Base-by-base conservation (phyloP, 73 alveolate species). In the Paramecium bursaria region DNA sequence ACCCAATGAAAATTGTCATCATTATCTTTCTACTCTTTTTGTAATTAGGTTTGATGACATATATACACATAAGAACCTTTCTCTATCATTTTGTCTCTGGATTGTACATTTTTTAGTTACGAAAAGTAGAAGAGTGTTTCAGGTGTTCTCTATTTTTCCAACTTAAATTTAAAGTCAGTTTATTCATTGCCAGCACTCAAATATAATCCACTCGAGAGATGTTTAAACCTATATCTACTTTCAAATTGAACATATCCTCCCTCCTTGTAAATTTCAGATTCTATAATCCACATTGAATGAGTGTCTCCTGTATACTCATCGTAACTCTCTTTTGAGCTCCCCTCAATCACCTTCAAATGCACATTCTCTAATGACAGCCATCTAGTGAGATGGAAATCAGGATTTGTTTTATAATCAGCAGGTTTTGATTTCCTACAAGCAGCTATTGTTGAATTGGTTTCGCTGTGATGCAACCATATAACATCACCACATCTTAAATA, bases 401-500 rank as follows among this genome's bases (percentile, higher is more conserved):
- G 30, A 35, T 49, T 49, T 10, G 51, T 39, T 48, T 79, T 79
- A 31, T 53, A 44, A 52, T 79, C 89, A 15, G 46, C 76, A 1
- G 57, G 29, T 13, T 79, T 73, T 25, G 74, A 54, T 27, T 52
- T 54, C 39, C 89, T 31, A 10, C 73, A 33, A 1, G 89, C 89
- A 3, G 85, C 89, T 52, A 79, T 53, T 4, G 80, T 53, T 7
- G 89, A 50, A 35, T 79, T 79, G 0, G 89, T 73, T 79, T 79
- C 89, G 21, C 85, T 53, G 21, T 79, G 89, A 79, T 79, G 89
- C 26, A 79, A 31, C 89, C 89, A 79, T 9, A 79, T 79, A 23
- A 79, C 89, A 55, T 79, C 89, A 21, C 89, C 89, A 35, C 89
- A 79, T 79, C 46, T 79, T 22, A 79, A 53, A 79, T 15, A 79